phyloP scores from a whole-genome alignment of 805 yeast species.

The Myxozyma vanderwaltii region DNA sequence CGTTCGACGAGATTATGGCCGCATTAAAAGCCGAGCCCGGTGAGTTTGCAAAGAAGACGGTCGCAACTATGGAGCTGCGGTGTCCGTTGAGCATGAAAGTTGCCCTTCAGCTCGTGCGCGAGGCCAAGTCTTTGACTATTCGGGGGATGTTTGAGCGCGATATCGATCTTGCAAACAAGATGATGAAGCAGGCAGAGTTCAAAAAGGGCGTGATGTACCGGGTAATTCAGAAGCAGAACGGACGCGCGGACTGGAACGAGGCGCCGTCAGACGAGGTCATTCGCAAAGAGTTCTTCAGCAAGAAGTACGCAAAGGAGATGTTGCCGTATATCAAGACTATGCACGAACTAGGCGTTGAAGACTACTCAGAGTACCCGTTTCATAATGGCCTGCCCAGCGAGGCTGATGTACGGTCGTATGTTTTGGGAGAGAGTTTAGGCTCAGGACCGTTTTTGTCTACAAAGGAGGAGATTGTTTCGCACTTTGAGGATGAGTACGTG shows the following conservation, averaged over 20 bases:
- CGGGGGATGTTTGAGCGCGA: conserved; percentile 71
- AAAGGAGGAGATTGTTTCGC: conserved; percentile 63
- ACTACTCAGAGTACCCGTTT: conserved; percentile 58
- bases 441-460: conserved; percentile 69
- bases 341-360: conserved; percentile 37
- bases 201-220: conserved; percentile 52
- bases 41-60: conserved; percentile 64
- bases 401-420: conserved; percentile 60
- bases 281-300: conserved; percentile 36
- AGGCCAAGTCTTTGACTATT: conserved; percentile 60
- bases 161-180: conserved; percentile 71
- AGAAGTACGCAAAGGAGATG: conserved; percentile 4
- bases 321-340: background rate
- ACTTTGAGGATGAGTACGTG: conserved; percentile 56
- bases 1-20: conserved; percentile 57
- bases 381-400: conserved; percentile 81
- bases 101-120: conserved; percentile 65
- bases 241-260: conserved; percentile 56
- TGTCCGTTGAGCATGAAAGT: conserved; percentile 80
- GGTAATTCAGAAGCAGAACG: conserved; percentile 58
- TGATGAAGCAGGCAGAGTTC: conserved; percentile 67
- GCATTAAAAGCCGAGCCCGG: conserved; percentile 54
- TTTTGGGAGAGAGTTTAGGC: conserved; percentile 70
- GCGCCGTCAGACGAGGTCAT: conserved; percentile 45
- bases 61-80: conserved; percentile 59